Evolutionary conservation across 2,329 filamentous ascomycete genomes (phyloP).

Genomic region (Penicillium sp.): DNA sequence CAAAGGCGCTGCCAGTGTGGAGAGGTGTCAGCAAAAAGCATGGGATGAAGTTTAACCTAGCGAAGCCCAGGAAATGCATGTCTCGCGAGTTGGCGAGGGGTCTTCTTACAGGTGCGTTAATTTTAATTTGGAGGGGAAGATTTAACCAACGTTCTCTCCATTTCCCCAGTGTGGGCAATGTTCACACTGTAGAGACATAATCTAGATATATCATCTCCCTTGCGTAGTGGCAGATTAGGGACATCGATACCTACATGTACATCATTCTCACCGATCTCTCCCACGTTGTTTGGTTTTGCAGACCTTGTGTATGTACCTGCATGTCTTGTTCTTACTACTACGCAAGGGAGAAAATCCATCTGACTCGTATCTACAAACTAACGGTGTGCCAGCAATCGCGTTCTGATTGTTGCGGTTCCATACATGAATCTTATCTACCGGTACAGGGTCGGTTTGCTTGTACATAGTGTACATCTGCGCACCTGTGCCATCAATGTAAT

Average conservation of each 20-base stretch:
- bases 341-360: slow-evolving; percentile 17
- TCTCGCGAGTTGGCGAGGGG: slow-evolving; percentile 10
- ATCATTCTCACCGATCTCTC: background rate
- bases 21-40: background rate
- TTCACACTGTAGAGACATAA: slow-evolving; percentile 2
- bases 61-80: slow-evolving; percentile 8
- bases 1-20: no score
- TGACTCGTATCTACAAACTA: background rate
- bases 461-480: background rate
- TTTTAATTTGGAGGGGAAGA: slow-evolving; percentile 4
- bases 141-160: slow-evolving; percentile 1
- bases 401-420: background rate
- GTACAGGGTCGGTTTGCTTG: background rate
- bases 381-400: background rate
- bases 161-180: background rate
- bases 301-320: slow-evolving; percentile 8
- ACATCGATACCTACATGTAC: background rate
- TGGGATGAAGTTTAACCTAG: slow-evolving; percentile 8
- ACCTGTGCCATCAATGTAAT: slow-evolving; percentile 6
- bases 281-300: slow-evolving; percentile 12
- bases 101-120: slow-evolving; percentile 7
- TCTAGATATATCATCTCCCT: slow-evolving; percentile 18
- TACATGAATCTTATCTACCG: slow-evolving; percentile 12
- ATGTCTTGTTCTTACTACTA: slow-evolving; percentile 6
- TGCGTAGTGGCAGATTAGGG: slow-evolving; percentile 11